Percentiles rank a stretch among this genome's conserved stretches.
Evolutionary conservation across 225 moss, liverwort and hornwort species (phyloP).

Genomic region (Asterella californica): DNA sequence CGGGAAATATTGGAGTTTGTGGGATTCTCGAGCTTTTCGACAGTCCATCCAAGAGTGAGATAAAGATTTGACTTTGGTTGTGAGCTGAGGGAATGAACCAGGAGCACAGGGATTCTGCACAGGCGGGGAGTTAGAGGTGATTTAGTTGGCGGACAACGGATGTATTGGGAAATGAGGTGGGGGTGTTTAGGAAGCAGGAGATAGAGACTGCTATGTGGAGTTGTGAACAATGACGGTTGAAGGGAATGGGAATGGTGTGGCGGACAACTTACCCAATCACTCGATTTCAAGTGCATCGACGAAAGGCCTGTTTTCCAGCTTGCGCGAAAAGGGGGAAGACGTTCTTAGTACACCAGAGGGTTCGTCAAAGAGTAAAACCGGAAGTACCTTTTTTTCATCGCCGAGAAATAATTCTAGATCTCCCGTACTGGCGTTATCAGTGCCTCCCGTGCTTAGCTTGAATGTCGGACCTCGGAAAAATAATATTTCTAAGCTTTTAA

Average conservation of each 20-base stretch:
- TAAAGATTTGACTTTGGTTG: too few species aligned
- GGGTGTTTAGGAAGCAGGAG: not conserved
- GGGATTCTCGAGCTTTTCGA: too few species aligned
- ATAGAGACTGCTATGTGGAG: not conserved
- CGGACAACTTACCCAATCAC: conserved; percentile 3
- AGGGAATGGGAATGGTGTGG: conserved; percentile 15
- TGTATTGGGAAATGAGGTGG: not conserved
- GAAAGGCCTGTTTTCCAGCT: conserved; percentile 41
- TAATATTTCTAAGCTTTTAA: conserved; percentile 35
- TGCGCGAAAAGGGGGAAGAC: conserved; percentile 27
- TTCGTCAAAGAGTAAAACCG: not conserved
- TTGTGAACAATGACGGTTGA: conserved; percentile 29
- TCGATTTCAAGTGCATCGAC: not conserved
- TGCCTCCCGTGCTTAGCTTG: not conserved
- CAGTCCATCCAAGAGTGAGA: too few species aligned
- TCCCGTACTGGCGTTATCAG: conserved; percentile 8
- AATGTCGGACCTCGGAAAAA: conserved; percentile 20
- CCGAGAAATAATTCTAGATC: conserved; percentile 7
- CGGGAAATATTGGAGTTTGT: too few species aligned
- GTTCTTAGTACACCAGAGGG: conserved; percentile 16
- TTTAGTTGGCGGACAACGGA: not conserved
- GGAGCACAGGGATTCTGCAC: too few species aligned
- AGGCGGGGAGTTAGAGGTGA: not conserved
- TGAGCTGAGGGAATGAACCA: too few species aligned
- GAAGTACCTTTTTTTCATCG: not conserved